Evolutionary conservation across 176 grass and related monocot species (phyloP).

Genomic region (Olyra latifolia): DNA sequence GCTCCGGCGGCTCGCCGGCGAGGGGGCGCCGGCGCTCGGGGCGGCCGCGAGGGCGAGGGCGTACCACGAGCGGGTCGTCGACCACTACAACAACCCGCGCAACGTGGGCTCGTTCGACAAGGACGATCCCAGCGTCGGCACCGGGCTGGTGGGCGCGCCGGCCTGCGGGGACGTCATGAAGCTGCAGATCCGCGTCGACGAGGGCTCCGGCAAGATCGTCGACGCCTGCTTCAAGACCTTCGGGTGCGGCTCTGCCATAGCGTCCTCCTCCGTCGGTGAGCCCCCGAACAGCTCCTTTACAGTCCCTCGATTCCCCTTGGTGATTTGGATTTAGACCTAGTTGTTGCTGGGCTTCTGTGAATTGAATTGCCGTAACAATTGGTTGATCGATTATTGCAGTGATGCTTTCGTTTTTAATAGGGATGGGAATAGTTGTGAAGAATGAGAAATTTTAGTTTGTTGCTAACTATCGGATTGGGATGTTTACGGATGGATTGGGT

Average conservation of each 20-base stretch:
- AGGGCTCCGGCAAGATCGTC: conserved; percentile 78
- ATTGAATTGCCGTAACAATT: background rate
- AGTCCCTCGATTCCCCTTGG: background rate
- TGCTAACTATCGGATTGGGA: background rate
- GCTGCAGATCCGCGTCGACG: conserved; percentile 94
- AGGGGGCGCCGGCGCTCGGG: background rate
- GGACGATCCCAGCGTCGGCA: conserved; percentile 85
- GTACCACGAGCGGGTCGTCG: conserved; percentile 98
- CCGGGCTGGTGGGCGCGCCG: conserved; percentile 90
- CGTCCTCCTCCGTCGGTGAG: conserved; percentile 92
- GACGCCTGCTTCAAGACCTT: conserved; percentile 99
- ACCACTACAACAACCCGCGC: conserved; percentile 96
- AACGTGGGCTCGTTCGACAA: conserved; percentile 97
- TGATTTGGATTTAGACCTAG: background rate
- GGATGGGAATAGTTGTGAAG: background rate
- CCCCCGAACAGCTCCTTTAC: background rate
- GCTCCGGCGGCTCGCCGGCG: conserved; percentile 35
- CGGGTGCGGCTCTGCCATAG: conserved; percentile 94
- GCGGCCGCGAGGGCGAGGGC: conserved; percentile 36
- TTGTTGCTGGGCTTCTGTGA: background rate
- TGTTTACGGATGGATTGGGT: background rate
- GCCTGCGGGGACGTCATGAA: conserved; percentile 99
- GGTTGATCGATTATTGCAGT: background rate
- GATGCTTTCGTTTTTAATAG: background rate
- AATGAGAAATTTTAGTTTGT: background rate